Percentiles rank a stretch among this genome's conserved stretches.
These are phyloP conservation scores for Selenicereus undatus DNA, from an alignment of 148 eudicot genomes.

Conservation along the genomic window DNA sequence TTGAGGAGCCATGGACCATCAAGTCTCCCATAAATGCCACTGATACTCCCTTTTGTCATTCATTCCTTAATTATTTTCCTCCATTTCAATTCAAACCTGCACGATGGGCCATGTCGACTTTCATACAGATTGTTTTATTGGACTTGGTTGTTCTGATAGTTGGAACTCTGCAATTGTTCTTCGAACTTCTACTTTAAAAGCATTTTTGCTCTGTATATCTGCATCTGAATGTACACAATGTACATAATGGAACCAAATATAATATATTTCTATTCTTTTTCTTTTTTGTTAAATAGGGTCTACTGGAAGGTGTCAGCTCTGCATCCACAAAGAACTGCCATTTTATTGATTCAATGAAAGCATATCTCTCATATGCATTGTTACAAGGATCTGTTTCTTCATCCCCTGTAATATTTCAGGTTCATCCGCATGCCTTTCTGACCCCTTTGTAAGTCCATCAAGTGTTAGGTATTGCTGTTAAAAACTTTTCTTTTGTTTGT, in stretches of 20 bases:
- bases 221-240: not conserved
- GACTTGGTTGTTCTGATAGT: not conserved
- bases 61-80: not conserved
- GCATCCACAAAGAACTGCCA: constrained; percentile 86
- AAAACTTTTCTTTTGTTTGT: constrained; percentile 16
- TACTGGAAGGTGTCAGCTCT: constrained; percentile 84
- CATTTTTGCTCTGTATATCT: not conserved
- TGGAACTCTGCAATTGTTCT: not conserved
- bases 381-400: constrained; percentile 85
- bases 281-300: constrained; percentile 43
- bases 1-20: not conserved
- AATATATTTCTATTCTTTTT: constrained; percentile 18
- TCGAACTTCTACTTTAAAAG: not conserved
- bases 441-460: not conserved
- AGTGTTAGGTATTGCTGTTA: constrained; percentile 4
- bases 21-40: not conserved
- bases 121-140: not conserved
- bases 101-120: not conserved
- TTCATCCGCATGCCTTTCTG: constrained; percentile 26
- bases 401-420: constrained; percentile 88
- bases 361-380: constrained; percentile 85
- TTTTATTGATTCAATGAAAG: constrained; percentile 89
- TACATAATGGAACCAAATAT: not conserved
- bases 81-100: not conserved
- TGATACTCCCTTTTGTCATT: not conserved